These are phyloP conservation scores for Achlya hypogyna DNA, from an alignment of 352 stramenopile genomes.

Conservation along the genomic window DNA sequence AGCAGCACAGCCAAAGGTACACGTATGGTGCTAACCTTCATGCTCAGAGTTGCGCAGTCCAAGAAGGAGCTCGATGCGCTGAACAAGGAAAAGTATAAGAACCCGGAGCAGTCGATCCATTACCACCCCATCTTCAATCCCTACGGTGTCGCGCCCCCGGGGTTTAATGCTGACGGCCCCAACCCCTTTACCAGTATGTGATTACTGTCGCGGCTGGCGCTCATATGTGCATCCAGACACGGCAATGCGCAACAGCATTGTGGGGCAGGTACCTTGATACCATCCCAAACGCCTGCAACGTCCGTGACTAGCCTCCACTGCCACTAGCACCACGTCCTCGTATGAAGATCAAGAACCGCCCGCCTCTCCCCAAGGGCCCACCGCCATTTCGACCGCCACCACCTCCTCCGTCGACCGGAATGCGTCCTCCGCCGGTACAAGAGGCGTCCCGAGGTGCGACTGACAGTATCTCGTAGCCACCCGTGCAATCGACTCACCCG, in stretches of 20 bases:
- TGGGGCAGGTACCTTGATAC: neutral
- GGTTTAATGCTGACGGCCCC: neutral
- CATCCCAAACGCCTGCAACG: too few species aligned
- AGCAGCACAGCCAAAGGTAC: neutral
- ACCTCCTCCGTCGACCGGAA: neutral
- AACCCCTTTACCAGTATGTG: neutral
- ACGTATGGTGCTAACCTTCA: neutral
- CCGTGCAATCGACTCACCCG: neutral
- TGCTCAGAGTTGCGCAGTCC: neutral
- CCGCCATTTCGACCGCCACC: conserved; percentile 9
- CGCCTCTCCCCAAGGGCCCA: neutral
- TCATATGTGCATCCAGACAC: neutral
- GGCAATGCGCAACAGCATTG: conserved; percentile 1
- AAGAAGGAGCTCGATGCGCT: neutral
- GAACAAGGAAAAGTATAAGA: conserved; percentile 12
- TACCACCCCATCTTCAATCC: conserved; percentile 19
- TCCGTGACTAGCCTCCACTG: neutral
- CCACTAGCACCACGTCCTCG: neutral
- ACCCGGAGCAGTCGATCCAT: conserved; percentile 13
- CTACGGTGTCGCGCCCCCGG: conserved; percentile 8
- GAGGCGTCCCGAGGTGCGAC: neutral
- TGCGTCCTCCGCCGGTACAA: neutral
- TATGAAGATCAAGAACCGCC: conserved; percentile 7
- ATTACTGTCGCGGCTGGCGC: neutral
- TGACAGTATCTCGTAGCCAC: neutral